A percentile compares a stretch with the other conserved stretches of the same genome.
These are phyloP conservation scores for Cryptomeria japonica DNA, from an alignment of 75 land plant species.

Conservation along the genomic window DNA sequence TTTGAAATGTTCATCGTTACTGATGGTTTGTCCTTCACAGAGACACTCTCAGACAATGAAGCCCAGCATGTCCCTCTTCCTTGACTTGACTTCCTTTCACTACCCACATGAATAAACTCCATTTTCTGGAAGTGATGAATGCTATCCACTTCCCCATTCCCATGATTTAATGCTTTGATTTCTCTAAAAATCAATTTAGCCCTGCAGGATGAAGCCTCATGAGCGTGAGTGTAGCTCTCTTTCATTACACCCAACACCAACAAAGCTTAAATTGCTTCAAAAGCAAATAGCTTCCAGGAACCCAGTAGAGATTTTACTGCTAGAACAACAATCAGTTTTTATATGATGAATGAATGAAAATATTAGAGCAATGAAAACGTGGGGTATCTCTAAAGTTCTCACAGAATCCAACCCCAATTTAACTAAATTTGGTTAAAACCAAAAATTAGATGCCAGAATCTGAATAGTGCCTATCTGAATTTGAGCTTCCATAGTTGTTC, in stretches of 20 bases:
- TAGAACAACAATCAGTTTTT: background rate
- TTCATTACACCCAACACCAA: background rate
- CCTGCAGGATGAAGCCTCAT: background rate
- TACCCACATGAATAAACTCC: background rate
- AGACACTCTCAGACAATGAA: constrained; percentile 5
- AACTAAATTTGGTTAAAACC: background rate
- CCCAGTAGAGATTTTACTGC: background rate
- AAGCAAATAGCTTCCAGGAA: no score
- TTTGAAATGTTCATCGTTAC: background rate
- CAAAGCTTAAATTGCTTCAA: background rate
- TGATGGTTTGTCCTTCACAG: constrained; percentile 5
- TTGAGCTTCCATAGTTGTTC: background rate
- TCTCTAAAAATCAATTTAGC: background rate
- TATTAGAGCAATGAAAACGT: background rate
- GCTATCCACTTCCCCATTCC: background rate
- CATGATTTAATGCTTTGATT: background rate
- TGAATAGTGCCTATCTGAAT: background rate
- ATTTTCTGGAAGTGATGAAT: background rate
- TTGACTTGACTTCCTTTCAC: background rate
- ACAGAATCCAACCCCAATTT: background rate
- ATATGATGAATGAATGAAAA: background rate
- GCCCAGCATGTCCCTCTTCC: constrained; percentile 4
- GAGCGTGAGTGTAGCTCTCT: background rate
- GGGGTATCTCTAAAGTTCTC: background rate
- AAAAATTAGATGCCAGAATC: background rate